Base-by-base conservation (phyloP, 2,329 filamentous ascomycete genomes). In the Calonectria hawksworthii region DNA sequence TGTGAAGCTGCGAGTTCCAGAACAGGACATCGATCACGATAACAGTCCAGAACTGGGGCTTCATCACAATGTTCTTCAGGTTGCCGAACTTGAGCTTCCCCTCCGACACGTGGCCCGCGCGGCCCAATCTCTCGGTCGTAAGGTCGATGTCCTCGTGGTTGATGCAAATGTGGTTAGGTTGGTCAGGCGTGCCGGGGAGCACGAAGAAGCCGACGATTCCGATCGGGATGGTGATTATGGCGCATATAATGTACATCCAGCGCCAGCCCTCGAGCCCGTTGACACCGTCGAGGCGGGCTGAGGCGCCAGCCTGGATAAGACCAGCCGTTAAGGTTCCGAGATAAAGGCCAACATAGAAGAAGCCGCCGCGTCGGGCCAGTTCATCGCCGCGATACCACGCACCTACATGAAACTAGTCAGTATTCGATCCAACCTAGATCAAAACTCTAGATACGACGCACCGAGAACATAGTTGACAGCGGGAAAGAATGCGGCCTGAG, bases 201-300 rank as follows among this genome's bases (percentile, higher is more conserved):
- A 91, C 80, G 34, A 90, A 85, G 56, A 86, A 87, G 0, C 90
- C 89, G 0, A 89, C 76, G 6, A 91, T 83, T 0, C 88, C 89
- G 5, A 91, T 82, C 0, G 89, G 89, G 16, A 92, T 88, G 1
- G 90, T 92, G 72, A 92, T 89, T 7, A 91, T 72, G 4, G 88
- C 84, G 67, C 86, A 86, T 79, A 90, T 89, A 59, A 90, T 88
- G 77, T 90, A 91, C 84, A 91, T 89, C 90, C 90, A 92, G n/a
- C 88, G 82, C 87, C 88, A 90, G 0, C 88, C 88, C 1, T 85
- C 85, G 0, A 89, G 82, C 0, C 88, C 88, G 30, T 86, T 81
- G 5, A 89, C 83, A 1, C 86, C 87, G 44, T 88, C 83, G 0
- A 89, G 82, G 1, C 84, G 80, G 0, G 83, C 76, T 0, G 85